Conservation (phyloP, 2,329 filamentous ascomycete species). For the Paecilomyces dactylethromorphus region DNA sequence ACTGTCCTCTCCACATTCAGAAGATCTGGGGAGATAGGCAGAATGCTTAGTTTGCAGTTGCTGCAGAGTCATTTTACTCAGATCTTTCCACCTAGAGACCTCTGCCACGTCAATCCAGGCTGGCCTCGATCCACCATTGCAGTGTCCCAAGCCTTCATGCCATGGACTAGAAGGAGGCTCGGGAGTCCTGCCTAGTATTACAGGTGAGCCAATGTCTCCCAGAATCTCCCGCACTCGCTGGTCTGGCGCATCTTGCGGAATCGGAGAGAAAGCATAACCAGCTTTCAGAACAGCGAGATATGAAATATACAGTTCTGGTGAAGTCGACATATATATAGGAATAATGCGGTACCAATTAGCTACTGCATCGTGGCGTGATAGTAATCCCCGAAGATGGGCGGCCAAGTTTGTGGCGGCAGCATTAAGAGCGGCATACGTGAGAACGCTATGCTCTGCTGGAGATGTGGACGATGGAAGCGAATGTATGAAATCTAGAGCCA, state of each 20-base stretch:
- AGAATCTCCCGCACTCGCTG: slow-evolving; percentile 21
- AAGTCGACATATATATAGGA: slow-evolving; percentile 23
- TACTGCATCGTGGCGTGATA: slow-evolving; percentile 1
- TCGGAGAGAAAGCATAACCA: slow-evolving; percentile 30
- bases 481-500: slow-evolving; percentile 22
- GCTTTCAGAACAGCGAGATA: slow-evolving; percentile 32
- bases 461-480: slow-evolving; percentile 11
- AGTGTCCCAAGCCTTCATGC: not conserved
- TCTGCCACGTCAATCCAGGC: slow-evolving; percentile 16
- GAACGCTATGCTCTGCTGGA: slow-evolving; percentile 14
- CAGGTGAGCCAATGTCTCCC: slow-evolving; percentile 17
- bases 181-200: slow-evolving; percentile 14
- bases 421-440: slow-evolving; percentile 19
- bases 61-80: slow-evolving; percentile 4
- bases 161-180: slow-evolving; percentile 9
- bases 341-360: slow-evolving; percentile 13
- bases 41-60: slow-evolving; percentile 2
- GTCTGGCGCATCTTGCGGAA: slow-evolving; percentile 29
- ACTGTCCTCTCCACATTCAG: slow-evolving; percentile 6
- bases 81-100: slow-evolving; percentile 12
- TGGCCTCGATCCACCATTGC: slow-evolving; percentile 1
- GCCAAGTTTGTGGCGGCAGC: slow-evolving; percentile 16
- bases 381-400: slow-evolving; percentile 9
- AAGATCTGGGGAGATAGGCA: slow-evolving; percentile 2
- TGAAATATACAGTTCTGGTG: slow-evolving; percentile 31